Evolutionary conservation across 148 eudicot species (phyloP), one percentile per base, ranked within the genome.

Genomic region (Vaccinium macrocarpon): DNA sequence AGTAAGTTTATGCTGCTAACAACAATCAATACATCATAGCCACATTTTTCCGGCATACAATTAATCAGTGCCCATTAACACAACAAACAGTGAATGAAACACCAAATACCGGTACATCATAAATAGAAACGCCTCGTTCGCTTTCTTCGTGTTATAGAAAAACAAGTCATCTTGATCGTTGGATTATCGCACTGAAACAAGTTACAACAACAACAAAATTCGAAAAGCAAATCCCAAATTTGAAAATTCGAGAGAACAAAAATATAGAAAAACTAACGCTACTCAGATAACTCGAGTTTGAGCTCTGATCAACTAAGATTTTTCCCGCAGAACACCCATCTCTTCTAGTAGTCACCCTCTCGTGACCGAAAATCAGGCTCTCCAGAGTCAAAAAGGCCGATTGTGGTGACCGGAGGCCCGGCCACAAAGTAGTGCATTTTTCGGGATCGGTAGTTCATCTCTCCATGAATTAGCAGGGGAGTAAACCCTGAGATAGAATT

Each of bases 381-480:
- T 3, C 12, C n/a, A 4, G 59, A 21, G 3, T 78, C 62, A 78
- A 51, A 51, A 29, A 25, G 62, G 62, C 42, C 81, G 48, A 0
- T 62, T 52, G 52, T 7, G 81, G 35, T 16, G 81, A 6, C 81
- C 81, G 1, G 61, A 23, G 14, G 81, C 81, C 21, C 81, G 61
- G 62, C 81, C 81, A 14, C 81, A 78, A 52, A 78, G 81, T 27
- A 78, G 81, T 21, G 81, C 81, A 52, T 78, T 78, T 18, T 52
- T 78, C 3, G 81, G 81, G 52, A 78, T 78, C 2, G 81, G 81
- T 6, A 25, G 27, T 27, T 78, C 81, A 29, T 78, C 81, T 29
- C 81, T 78, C 81, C 61, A 78, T 15, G 81, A 78, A 27, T 27
- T 25, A 2, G 81, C 29, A 52, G 61, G 38, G 10, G 81, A 51